phyloP scores from a whole-genome alignment of 2,329 filamentous ascomycete genomes.

The Cryphonectria naterciae region DNA sequence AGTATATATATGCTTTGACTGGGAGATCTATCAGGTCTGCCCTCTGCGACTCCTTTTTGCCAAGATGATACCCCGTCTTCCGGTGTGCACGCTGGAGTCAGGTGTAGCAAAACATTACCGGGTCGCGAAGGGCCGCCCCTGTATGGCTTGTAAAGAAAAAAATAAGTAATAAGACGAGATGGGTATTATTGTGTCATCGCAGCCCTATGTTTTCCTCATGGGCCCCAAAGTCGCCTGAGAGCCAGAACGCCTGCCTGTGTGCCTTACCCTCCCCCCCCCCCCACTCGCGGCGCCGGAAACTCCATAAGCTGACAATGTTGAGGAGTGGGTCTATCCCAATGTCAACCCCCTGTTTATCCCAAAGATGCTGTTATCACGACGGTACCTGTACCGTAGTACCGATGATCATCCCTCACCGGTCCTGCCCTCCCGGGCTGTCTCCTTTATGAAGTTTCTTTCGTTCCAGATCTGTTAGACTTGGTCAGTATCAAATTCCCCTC shows the following conservation, averaged over 20 bases:
- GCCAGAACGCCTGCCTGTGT: conserved; percentile 10
- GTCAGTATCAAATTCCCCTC: neutral
- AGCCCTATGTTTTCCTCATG: neutral
- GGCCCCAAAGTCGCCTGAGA: neutral
- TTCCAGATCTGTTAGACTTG: neutral
- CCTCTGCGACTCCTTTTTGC: conserved; percentile 5
- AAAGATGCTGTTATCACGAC: conserved; percentile 1
- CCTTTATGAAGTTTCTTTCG: neutral
- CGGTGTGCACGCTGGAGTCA: neutral
- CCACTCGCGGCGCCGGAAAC: conserved; percentile 5
- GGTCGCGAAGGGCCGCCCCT: neutral
- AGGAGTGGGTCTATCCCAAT: conserved; percentile 8
- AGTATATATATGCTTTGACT: conserved; percentile 5
- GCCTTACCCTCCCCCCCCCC: conserved; percentile 4
- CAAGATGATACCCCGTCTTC: neutral
- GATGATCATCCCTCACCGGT: neutral
- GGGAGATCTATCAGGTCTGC: conserved; percentile 27
- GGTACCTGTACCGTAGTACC: neutral
- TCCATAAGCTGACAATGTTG: conserved; percentile 6
- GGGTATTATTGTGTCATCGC: conserved; percentile 13
- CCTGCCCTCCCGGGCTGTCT: conserved; percentile 10
- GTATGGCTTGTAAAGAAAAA: neutral
- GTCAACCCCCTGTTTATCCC: neutral
- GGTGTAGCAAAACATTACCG: conserved; percentile 16
- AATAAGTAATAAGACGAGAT: conserved; percentile 14